Conservation (phyloP, 768 basidiomycete genomes). For the Antrodiella citrinella region DNA sequence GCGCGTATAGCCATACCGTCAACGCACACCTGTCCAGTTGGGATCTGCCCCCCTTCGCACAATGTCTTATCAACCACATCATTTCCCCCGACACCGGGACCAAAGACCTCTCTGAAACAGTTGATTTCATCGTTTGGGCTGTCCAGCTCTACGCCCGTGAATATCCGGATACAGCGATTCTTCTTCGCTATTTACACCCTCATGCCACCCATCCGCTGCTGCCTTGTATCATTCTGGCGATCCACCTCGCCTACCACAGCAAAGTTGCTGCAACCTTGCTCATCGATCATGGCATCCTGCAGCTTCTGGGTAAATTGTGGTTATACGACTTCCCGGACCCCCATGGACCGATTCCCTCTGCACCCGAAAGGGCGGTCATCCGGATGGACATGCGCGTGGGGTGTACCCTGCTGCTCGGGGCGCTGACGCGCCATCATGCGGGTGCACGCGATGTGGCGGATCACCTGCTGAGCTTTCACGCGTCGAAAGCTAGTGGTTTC, state of each 20-base stretch:
- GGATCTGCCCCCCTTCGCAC: not conserved
- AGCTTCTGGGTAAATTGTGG: not conserved
- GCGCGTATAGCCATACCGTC: not conserved
- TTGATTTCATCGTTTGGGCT: not conserved
- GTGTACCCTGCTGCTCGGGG: not conserved
- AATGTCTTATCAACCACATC: not conserved
- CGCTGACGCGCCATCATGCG: not conserved
- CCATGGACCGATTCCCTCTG: not conserved
- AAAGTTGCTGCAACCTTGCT: not conserved
- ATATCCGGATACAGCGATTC: not conserved
- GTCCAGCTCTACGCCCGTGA: not conserved
- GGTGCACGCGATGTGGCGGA: not conserved
- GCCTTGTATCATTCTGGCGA: not conserved
- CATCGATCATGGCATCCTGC: not conserved
- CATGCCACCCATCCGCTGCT: not conserved
- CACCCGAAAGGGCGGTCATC: not conserved
- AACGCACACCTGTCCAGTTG: not conserved
- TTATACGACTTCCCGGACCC: not conserved
- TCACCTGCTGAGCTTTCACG: not conserved
- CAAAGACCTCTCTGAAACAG: not conserved
- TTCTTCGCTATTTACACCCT: not conserved
- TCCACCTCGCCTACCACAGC: not conserved
- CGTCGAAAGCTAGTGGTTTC: not conserved
- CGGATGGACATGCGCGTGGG: not conserved
- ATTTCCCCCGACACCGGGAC: not conserved